Base-by-base conservation (phyloP, 2,329 filamentous ascomycete species). In the Aspergillus vadensis region DNA sequence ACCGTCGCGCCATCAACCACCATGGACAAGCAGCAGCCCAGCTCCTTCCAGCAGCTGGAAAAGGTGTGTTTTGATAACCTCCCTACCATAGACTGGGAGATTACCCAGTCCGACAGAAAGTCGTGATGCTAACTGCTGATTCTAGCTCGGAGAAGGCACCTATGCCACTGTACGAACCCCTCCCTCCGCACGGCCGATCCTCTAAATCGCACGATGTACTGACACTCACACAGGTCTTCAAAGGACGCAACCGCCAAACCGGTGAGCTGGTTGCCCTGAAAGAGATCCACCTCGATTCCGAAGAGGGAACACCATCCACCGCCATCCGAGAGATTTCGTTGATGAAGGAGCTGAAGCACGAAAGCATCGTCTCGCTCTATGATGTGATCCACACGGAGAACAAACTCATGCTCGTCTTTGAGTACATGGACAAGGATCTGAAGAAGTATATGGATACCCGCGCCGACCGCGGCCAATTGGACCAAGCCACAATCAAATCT, bases 351-450 rank as follows among this genome's bases (percentile, higher is more conserved):
- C 85, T 99, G 67, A 98, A 98, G 79, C 95, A 99, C 79, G 93
- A 97, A 76, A 98, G 97, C 75, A 98, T 99, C 67, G 93, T 99
- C 70, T 91, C 90, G 61, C 88, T 99, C 5, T 92, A 98, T 84
- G 95, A 99, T 83, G 95, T 99, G 59, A 98, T 99, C 72, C 95
- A 99, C 79, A 99, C 95, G 60, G 95, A 99, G 82, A 99, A 98
- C 81, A 99, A 99, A 78, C 87, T 99, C 60, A 99, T 99, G 95
- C 88, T 99, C 43, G 95, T 99, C 9, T 99, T 99, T 70, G 95
- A 99, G 78, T 97, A 89, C 79, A 97, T 99, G 94, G 95, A 99
- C 79, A 92, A 93, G 75, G 95, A 99, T 73, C 82, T 99, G 10
- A 99, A 99, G 83, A 92, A 96, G 74, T 98, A 97, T 79, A 99